phyloP scores from a whole-genome alignment of 257 asterid genomes.

The Euphrasia confusa region DNA sequence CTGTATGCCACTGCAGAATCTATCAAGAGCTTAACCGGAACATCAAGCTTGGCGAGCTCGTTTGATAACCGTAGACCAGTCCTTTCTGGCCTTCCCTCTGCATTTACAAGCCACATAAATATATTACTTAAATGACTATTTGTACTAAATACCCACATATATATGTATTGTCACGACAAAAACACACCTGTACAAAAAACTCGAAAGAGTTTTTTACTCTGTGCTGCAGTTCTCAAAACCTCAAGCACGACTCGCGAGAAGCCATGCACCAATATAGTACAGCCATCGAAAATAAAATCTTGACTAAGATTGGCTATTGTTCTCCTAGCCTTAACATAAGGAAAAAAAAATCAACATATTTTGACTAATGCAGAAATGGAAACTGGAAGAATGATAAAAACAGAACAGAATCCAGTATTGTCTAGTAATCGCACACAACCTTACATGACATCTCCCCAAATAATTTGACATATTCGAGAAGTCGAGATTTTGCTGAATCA shows the following conservation, averaged over 20 bases:
- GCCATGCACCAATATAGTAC: constrained; percentile 94
- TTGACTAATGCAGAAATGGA: neutral
- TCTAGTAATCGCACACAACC: constrained; percentile 33
- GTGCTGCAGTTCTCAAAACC: constrained; percentile 73
- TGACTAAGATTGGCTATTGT: constrained; percentile 81
- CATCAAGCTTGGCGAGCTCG: constrained; percentile 83
- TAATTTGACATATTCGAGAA: constrained; percentile 87
- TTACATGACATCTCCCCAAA: constrained; percentile 84
- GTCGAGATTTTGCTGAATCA: constrained; percentile 79
- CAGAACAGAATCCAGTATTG: constrained; percentile 9
- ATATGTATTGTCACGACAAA: too few species aligned
- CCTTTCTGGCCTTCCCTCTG: constrained; percentile 97
- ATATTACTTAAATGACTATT: neutral
- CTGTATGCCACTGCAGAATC: constrained; percentile 97
- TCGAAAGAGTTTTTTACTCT: constrained; percentile 60
- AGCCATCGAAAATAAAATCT: constrained; percentile 87
- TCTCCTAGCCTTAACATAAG: constrained; percentile 57
- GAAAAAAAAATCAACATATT: constrained; percentile 4
- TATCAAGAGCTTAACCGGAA: constrained; percentile 89
- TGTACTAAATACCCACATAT: too few species aligned
- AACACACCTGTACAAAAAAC: constrained; percentile 75
- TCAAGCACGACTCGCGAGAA: constrained; percentile 88
- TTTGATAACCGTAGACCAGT: constrained; percentile 71
- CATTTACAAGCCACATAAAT: constrained; percentile 27
- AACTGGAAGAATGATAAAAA: neutral